Percentiles rank a stretch among this genome's conserved stretches.
These are phyloP conservation scores for Lichtheimia hyalospora DNA, from an alignment of 371 early-diverging fungal species.

Conservation along the genomic window DNA sequence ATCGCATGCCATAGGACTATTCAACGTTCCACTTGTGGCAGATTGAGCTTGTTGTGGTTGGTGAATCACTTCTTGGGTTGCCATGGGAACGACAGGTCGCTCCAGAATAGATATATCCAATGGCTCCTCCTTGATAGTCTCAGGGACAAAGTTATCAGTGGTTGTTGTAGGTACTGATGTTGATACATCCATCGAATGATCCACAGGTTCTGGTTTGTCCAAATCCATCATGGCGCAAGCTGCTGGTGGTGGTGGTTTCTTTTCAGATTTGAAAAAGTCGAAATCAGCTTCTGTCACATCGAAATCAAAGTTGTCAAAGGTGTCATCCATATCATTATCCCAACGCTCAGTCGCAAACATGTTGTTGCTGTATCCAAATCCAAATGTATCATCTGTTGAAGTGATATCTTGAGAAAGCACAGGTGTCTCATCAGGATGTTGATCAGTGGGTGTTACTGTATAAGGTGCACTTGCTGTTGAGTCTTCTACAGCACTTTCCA, in stretches of 20 bases:
- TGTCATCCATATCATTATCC: conserved; percentile 27
- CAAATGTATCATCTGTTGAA: neutral
- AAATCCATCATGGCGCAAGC: too few species aligned
- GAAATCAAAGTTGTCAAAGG: conserved; percentile 42
- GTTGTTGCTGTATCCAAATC: neutral
- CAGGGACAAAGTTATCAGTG: too few species aligned
- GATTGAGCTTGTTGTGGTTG: too few species aligned
- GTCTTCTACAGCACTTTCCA: neutral
- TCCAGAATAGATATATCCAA: too few species aligned
- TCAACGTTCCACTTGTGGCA: neutral
- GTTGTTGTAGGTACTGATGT: too few species aligned
- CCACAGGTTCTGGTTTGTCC: too few species aligned
- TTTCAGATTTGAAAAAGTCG: conserved; percentile 33
- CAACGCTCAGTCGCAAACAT: conserved; percentile 15
- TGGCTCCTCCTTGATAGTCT: too few species aligned
- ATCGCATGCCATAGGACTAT: conserved; percentile 9
- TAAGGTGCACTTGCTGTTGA: neutral
- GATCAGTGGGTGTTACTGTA: too few species aligned
- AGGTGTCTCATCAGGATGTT: too few species aligned
- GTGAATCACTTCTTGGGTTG: too few species aligned
- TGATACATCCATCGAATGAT: too few species aligned
- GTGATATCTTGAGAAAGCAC: neutral
- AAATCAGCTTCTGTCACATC: conserved; percentile 53
- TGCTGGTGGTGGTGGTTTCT: neutral
- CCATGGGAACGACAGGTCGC: too few species aligned